Conservation (phyloP, 345 rosid species). For the Syzygium jambos region DNA sequence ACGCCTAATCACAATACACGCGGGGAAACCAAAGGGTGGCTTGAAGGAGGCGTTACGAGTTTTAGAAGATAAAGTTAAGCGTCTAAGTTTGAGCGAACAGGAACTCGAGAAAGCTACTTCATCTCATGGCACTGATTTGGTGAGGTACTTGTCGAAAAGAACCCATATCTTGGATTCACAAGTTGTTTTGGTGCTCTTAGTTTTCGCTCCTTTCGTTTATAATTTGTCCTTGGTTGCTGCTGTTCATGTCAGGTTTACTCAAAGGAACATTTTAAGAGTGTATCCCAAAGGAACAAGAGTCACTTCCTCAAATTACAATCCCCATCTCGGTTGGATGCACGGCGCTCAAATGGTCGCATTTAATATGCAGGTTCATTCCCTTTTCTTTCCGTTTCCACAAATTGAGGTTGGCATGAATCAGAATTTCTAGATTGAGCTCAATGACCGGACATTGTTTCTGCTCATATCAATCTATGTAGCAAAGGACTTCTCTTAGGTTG, state of each 20-base stretch:
- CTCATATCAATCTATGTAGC: not conserved
- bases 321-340: conserved; percentile 87
- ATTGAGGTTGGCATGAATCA: not conserved
- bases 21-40: conserved; percentile 54
- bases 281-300: conserved; percentile 88
- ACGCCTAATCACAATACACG: conserved; percentile 65
- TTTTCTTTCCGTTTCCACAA: not conserved
- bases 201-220: not conserved
- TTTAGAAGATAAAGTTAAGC: conserved; percentile 45
- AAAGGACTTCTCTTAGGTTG: not conserved
- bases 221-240: not conserved
- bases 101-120: conserved; percentile 50
- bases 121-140: conserved; percentile 42
- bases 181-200: not conserved
- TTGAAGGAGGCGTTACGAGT: conserved; percentile 22
- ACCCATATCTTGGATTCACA: not conserved
- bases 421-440: not conserved
- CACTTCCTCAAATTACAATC: conserved; percentile 84
- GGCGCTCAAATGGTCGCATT: conserved; percentile 99
- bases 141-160: conserved; percentile 26
- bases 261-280: conserved; percentile 64
- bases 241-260: conserved; percentile 49
- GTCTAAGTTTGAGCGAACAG: conserved; percentile 73
- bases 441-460: not conserved
- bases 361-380: conserved; percentile 67